Conservation (phyloP, 352 stramenopile species). For the Lagenidium sp. region DNA sequence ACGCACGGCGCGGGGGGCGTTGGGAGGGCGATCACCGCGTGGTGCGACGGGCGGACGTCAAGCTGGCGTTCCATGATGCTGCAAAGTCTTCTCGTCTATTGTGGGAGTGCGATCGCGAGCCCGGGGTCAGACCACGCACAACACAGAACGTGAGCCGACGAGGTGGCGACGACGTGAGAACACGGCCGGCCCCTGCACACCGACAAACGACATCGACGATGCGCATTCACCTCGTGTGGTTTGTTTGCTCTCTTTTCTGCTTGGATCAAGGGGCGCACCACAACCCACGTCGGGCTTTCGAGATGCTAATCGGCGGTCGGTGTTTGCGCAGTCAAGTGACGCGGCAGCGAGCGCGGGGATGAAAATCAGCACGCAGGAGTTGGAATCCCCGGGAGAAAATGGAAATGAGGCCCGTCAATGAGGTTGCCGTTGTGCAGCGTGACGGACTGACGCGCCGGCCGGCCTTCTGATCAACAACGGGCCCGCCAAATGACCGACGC, state of each 20-base stretch:
- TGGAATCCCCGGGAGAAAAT: not conserved
- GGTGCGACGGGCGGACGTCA: not conserved
- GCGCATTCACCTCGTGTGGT: not conserved
- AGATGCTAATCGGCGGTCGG: not conserved
- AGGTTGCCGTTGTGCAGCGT: too few species aligned
- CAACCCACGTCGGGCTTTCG: too few species aligned
- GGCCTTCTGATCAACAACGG: not conserved
- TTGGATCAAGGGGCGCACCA: too few species aligned
- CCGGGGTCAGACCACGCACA: too few species aligned
- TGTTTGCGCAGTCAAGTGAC: conserved; percentile 4
- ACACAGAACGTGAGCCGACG: not conserved
- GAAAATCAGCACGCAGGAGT: not conserved
- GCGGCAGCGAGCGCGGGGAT: not conserved
- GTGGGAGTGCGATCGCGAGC: too few species aligned
- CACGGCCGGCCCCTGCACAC: too few species aligned
- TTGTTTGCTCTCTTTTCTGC: too few species aligned
- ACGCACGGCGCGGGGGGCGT: conserved; percentile 1
- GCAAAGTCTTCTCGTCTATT: too few species aligned
- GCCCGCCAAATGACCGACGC: not conserved
- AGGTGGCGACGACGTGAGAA: too few species aligned
- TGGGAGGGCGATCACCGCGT: conserved; percentile 16
- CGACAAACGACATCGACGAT: too few species aligned
- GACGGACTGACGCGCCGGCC: too few species aligned
- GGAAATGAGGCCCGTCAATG: not conserved
- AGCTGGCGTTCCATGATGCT: not conserved